A percentile compares a stretch with the other conserved stretches of the same genome.
Conservation (phyloP, 2,329 filamentous ascomycete species). For the Torrubiellomyces zombiae region DNA sequence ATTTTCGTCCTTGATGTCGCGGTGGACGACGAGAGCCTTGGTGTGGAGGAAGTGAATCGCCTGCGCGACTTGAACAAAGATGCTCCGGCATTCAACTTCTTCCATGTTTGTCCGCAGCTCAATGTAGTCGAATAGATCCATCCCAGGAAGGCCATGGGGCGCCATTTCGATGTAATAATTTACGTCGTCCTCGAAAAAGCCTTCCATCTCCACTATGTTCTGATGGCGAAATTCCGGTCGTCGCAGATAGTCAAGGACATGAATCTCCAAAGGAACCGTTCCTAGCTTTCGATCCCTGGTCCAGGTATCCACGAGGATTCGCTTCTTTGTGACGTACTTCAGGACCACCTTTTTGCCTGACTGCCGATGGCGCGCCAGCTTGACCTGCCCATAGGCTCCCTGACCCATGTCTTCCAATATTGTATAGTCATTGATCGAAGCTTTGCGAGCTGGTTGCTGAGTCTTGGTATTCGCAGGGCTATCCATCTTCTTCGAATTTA, state of each 20-base stretch:
- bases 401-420: conserved; percentile 98
- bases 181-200: conserved; percentile 61
- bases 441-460: conserved; percentile 39
- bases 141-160: conserved; percentile 84
- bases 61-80: conserved; percentile 82
- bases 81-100: conserved; percentile 81
- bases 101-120: conserved; percentile 94
- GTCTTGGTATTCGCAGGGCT: conserved; percentile 13
- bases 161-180: conserved; percentile 99
- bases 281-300: conserved; percentile 83
- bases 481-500: no score
- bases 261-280: conserved; percentile 91
- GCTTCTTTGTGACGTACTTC: conserved; percentile 93
- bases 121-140: conserved; percentile 99
- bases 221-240: conserved; percentile 50
- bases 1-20: conserved; percentile 98
- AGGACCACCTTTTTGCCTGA: conserved; percentile 74
- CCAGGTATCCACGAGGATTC: conserved; percentile 97
- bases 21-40: conserved; percentile 81
- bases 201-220: conserved; percentile 58
- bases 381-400: conserved; percentile 94
- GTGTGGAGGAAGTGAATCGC: conserved; percentile 85
- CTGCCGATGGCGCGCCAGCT: conserved; percentile 75
- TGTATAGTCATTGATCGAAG: conserved; percentile 75
- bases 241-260: conserved; percentile 85